Conservation (phyloP, 1,284 basidiomycete species). For the Ceratobasidium sp. region DNA sequence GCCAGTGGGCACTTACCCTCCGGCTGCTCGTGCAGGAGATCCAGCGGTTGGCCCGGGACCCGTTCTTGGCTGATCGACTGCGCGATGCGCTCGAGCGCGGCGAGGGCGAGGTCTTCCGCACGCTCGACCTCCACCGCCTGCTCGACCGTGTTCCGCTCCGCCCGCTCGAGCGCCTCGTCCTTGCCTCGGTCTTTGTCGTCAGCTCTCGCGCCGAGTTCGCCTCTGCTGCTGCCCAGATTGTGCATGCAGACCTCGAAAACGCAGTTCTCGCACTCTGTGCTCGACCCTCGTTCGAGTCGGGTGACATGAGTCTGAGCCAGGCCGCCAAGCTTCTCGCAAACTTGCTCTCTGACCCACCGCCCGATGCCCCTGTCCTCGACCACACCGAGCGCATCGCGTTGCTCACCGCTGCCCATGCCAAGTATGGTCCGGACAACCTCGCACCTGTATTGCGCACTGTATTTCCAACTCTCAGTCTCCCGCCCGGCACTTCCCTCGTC, state of each 20-base stretch:
- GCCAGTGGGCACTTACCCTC: constrained; percentile 64
- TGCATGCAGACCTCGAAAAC: constrained; percentile 77
- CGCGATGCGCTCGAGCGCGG: constrained; percentile 85
- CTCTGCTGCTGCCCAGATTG: constrained; percentile 68
- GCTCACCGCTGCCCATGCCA: constrained; percentile 73
- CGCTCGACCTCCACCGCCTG: constrained; percentile 81
- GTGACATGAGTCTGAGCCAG: constrained; percentile 75
- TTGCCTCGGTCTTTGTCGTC: constrained; percentile 75
- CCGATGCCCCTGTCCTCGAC: constrained; percentile 73
- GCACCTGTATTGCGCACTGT: constrained; percentile 63
- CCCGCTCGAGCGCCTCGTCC: constrained; percentile 78
- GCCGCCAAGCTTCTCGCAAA: constrained; percentile 80
- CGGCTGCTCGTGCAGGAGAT: constrained; percentile 86
- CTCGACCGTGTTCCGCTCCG: constrained; percentile 76
- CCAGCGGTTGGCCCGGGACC: constrained; percentile 84
- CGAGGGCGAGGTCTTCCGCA: constrained; percentile 77
- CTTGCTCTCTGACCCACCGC: constrained; percentile 70
- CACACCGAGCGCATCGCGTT: constrained; percentile 72
- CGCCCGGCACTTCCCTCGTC: constrained; percentile 69
- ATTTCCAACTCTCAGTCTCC: constrained; percentile 69
- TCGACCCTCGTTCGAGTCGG: constrained; percentile 78
- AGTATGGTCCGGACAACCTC: constrained; percentile 69
- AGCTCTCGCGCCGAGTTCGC: constrained; percentile 75
- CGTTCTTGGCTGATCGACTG: constrained; percentile 83
- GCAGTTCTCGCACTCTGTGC: constrained; percentile 75